These are phyloP conservation scores for Moricandia arvensis DNA, from an alignment of 345 rosid species.

Conservation along the genomic window DNA sequence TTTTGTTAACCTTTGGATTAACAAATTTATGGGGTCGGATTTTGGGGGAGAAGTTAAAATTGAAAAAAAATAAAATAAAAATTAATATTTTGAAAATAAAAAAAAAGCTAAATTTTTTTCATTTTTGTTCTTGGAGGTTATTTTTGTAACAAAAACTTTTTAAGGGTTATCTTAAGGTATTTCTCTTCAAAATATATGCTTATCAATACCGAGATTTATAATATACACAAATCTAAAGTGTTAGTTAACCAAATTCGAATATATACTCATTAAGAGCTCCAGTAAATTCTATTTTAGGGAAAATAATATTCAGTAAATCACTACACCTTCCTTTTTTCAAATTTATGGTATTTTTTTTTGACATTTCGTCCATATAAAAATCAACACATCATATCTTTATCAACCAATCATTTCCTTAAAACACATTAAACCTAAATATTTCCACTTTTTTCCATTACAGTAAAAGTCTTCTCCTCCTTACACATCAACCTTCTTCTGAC, in stretches of 20 bases:
- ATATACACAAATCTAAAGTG: too few species aligned
- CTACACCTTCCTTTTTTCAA: not conserved
- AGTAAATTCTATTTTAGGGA: not conserved
- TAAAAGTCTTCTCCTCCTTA: not conserved
- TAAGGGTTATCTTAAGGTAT: too few species aligned
- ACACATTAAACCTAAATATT: not conserved
- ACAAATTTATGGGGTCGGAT: too few species aligned
- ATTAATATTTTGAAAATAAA: too few species aligned
- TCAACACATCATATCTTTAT: not conserved
- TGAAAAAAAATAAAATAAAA: too few species aligned
- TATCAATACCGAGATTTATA: too few species aligned
- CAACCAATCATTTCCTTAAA: constrained; percentile 14
- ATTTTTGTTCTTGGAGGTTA: too few species aligned
- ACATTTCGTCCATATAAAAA: constrained; percentile 15
- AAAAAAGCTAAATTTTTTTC: too few species aligned
- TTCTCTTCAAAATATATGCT: too few species aligned
- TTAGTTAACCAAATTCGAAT: not conserved
- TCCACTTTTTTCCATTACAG: not conserved
- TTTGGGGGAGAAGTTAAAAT: too few species aligned
- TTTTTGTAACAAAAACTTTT: too few species aligned
- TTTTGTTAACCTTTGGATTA: too few species aligned
- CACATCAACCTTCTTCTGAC: not conserved
- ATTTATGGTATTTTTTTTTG: constrained; percentile 1
- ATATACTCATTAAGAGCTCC: not conserved
- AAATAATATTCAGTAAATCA: constrained; percentile 19